These are phyloP conservation scores for Acidomyces sp. DNA, from an alignment of 495 filamentous ascomycete species.

Conservation along the genomic window DNA sequence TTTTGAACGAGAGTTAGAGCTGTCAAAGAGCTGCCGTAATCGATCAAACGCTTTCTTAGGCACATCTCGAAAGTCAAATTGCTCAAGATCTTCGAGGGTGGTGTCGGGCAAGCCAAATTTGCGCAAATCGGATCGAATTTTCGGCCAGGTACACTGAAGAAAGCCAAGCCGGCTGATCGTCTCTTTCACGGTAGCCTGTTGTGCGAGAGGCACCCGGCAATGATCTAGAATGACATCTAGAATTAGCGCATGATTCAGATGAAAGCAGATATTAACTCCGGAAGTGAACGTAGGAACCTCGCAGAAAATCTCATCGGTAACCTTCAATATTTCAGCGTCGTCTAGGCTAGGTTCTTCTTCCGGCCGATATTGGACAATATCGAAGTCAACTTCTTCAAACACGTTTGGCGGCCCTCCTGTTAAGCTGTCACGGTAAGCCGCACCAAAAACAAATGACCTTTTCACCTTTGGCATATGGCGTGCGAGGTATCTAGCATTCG, in stretches of 20 bases:
- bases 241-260: constrained; percentile 80
- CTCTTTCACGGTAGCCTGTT: constrained; percentile 64
- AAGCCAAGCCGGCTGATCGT: constrained; percentile 79
- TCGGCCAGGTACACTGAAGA: constrained; percentile 67
- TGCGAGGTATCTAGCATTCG: constrained; percentile 75
- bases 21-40: constrained; percentile 60
- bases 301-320: constrained; percentile 78
- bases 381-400: constrained; percentile 86
- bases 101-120: constrained; percentile 74
- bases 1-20: constrained; percentile 35
- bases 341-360: constrained; percentile 66
- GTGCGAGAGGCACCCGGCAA: constrained; percentile 58
- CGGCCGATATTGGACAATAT: constrained; percentile 70
- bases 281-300: constrained; percentile 55
- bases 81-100: constrained; percentile 75
- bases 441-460: constrained; percentile 70
- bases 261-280: constrained; percentile 62
- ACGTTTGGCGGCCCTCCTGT: constrained; percentile 68
- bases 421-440: constrained; percentile 68
- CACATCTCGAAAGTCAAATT: constrained; percentile 78
- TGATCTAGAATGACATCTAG: constrained; percentile 76
- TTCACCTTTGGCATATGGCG: constrained; percentile 55
- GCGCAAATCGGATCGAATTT: constrained; percentile 71
- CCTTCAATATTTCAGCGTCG: constrained; percentile 90
- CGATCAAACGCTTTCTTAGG: constrained; percentile 60